phyloP scores from a whole-genome alignment of 1,139 yeast species.

The Pichia sp. region DNA sequence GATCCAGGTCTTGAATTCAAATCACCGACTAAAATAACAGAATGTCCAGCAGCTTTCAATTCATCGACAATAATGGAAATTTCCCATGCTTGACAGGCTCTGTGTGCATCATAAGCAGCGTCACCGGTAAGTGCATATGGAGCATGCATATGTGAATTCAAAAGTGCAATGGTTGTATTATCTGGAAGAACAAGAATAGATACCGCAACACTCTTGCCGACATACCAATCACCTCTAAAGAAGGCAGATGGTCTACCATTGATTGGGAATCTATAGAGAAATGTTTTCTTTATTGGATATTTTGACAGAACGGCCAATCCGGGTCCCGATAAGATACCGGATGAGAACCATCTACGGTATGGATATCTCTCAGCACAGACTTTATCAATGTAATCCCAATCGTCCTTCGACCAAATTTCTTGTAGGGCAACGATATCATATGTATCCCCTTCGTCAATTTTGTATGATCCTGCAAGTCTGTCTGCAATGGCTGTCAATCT shows the following conservation, averaged over 20 bases:
- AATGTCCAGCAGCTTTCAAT: constrained; percentile 72
- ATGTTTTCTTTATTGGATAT: constrained; percentile 77
- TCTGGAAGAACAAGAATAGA: constrained; percentile 55
- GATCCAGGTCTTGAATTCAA: constrained; percentile 87
- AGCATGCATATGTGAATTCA: constrained; percentile 97
- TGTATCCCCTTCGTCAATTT: constrained; percentile 36
- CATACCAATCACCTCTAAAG: constrained; percentile 96
- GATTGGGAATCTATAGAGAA: constrained; percentile 80
- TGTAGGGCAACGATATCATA: constrained; percentile 90
- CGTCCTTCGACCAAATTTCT: constrained; percentile 89
- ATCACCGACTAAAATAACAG: constrained; percentile 90
- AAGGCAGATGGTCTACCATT: constrained; percentile 96
- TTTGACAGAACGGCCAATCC: constrained; percentile 86
- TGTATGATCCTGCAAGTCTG: constrained; percentile 43
- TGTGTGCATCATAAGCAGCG: constrained; percentile 85
- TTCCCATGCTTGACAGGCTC: constrained; percentile 98
- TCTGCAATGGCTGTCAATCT: constrained; percentile 77
- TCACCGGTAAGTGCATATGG: constrained; percentile 85
- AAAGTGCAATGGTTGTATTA: constrained; percentile 63
- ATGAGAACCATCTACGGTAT: constrained; percentile 64
- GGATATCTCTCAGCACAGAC: constrained; percentile 53
- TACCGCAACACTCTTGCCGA: constrained; percentile 86
- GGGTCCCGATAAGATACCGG: constrained; percentile 92
- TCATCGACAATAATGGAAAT: constrained; percentile 65
- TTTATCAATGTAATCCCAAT: constrained; percentile 63